Base-by-base conservation (phyloP, 2,329 filamentous ascomycete genomes). In the Beauveria asiatica region DNA sequence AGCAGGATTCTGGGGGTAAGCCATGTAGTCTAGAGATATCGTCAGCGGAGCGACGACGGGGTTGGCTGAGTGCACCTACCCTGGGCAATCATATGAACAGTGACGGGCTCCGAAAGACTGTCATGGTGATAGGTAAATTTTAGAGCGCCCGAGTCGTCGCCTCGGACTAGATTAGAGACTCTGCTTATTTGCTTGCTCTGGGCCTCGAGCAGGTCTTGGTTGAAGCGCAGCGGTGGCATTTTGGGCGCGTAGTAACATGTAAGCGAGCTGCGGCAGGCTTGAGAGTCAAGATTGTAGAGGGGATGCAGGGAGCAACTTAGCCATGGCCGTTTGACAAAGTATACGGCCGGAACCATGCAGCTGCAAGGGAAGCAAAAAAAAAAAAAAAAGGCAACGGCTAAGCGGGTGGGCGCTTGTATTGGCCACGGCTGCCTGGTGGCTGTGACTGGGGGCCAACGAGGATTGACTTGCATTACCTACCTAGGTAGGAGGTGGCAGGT, bases 11-110 rank as follows among this genome's bases (percentile, higher is more conserved):
- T 53, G 10, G 3, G 59, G 59, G 30, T 61, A 61, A 16, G 30
- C 9, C 23, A 48, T 52, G 27, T 23, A 44, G 37, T 61, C 59
- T 61, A 57, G 9, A n/a, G 3, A 17, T 50, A 19, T n/a, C 10
- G n/a, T 19, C 25, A 48, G 42, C 13, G 6, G 33, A 16, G 6
- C 19, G 25, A 25, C 21, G 30, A 10, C 21, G 44, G 27, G 16
- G 10, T 37, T 44, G 17, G 17, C 16, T 37, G 39, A 10, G 13
- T 33, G 25, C 19, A 9, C 52, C 39, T 19, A 61, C 59, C 59
- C 42, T 52, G 59, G 27, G 46, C 30, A 41, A 61, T 57, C 59
- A 61, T 51, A 7, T 57, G 59, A 21, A 61, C 42, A 10, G 33
- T 23, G 16, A 53, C 27, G 13, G 52, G 53, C 10, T 25, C 41